Evolutionary conservation across 78 protist species (phyloP).

Genomic region (Creolimax fragrantissima): DNA sequence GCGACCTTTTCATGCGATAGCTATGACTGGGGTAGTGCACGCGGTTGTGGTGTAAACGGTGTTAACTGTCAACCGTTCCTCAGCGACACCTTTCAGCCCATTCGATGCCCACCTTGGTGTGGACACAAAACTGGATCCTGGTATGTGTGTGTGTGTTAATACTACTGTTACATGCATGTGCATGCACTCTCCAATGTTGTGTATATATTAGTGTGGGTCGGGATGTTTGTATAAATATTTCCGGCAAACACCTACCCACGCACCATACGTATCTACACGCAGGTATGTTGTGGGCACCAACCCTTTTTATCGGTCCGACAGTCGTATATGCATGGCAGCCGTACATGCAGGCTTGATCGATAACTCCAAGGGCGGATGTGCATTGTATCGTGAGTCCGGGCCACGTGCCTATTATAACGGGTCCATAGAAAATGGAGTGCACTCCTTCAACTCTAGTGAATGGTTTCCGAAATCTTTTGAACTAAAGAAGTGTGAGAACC

Average conservation of each 20-base stretch:
- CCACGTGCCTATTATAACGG: not conserved
- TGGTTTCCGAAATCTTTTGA: not conserved
- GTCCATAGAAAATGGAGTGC: not conserved
- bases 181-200: not conserved
- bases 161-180: not conserved
- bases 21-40: not conserved
- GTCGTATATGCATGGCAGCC: not conserved
- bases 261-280: no score
- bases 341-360: not conserved
- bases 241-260: no score
- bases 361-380: not conserved
- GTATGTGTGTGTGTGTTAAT: not conserved
- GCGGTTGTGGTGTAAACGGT: not conserved
- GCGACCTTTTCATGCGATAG: not conserved
- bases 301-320: not conserved
- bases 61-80: not conserved
- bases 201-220: not conserved
- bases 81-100: not conserved
- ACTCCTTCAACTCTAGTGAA: not conserved
- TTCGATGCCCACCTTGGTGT: not conserved
- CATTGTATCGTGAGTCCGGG: not conserved
- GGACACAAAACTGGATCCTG: not conserved
- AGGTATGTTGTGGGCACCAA: not conserved
- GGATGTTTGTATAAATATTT: no score
- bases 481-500: not conserved